phyloP scores from a whole-genome alignment of 768 basidiomycete genomes.

The Podaxis sp. region DNA sequence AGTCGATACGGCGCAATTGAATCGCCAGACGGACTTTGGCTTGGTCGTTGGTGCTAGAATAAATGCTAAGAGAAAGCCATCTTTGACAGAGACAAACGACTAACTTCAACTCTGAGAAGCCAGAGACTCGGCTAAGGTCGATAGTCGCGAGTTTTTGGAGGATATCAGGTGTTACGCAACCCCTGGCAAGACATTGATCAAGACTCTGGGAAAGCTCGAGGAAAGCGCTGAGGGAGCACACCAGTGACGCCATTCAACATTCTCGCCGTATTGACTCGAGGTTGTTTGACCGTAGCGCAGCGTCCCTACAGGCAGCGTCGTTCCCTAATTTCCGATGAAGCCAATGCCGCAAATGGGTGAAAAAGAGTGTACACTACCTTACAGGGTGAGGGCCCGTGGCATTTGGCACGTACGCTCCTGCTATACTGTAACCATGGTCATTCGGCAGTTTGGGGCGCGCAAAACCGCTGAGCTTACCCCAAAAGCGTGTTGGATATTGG shows the following conservation, averaged over 20 bases:
- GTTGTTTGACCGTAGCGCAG: slow-evolving; percentile 64
- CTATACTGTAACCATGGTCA: slow-evolving; percentile 52
- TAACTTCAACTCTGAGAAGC: slow-evolving; percentile 54
- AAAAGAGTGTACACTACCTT: slow-evolving; percentile 28
- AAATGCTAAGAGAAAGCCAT: background rate
- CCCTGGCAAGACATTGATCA: slow-evolving; percentile 42
- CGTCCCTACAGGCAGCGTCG: slow-evolving; percentile 49
- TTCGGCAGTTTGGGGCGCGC: background rate
- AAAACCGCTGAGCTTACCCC: slow-evolving; percentile 2
- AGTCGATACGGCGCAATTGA: slow-evolving; percentile 51
- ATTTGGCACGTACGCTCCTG: slow-evolving; percentile 67
- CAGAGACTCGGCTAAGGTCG: slow-evolving; percentile 42
- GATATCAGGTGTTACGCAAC: slow-evolving; percentile 65
- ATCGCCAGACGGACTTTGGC: slow-evolving; percentile 62
- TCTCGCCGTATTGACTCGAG: slow-evolving; percentile 51
- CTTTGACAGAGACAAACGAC: slow-evolving; percentile 18
- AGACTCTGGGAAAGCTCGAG: background rate
- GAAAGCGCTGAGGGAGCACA: slow-evolving; percentile 28
- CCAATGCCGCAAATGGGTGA: background rate
- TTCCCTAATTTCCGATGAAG: slow-evolving; percentile 31
- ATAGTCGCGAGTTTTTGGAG: slow-evolving; percentile 47
- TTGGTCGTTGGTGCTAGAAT: slow-evolving; percentile 56
- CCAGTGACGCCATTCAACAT: slow-evolving; percentile 79
- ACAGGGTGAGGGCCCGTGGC: slow-evolving; percentile 64
- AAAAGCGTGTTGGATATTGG: slow-evolving; percentile 10